Percentiles rank a stretch among this genome's conserved stretches.
phyloP scores from a whole-genome alignment of 2,329 filamentous ascomycete species.

The Paracorniculantispora psalliotae region DNA sequence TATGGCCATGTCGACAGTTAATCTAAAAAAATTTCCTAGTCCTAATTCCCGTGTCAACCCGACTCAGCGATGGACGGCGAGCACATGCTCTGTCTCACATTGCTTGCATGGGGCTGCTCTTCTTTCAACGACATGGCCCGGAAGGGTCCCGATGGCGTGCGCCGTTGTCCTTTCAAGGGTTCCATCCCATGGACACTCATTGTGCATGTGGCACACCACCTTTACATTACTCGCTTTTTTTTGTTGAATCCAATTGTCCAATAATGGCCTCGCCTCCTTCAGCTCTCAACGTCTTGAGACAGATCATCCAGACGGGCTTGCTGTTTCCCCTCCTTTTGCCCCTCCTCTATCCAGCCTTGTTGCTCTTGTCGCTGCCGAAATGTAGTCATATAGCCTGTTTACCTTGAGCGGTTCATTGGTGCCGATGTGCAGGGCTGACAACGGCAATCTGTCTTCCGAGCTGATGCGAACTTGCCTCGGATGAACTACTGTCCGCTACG shows the following conservation, averaged over 20 bases:
- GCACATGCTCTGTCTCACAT: background rate
- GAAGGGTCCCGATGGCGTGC: background rate
- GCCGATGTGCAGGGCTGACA: background rate
- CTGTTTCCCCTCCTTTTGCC: background rate
- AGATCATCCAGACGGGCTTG: background rate
- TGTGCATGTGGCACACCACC: background rate
- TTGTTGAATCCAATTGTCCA: conserved; percentile 1
- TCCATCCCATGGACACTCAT: background rate
- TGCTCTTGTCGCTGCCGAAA: conserved; percentile 2
- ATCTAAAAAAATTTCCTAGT: background rate
- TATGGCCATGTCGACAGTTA: background rate
- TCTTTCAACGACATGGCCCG: background rate
- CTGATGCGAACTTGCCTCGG: background rate
- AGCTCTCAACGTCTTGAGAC: background rate
- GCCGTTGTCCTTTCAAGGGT: background rate
- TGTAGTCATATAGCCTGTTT: conserved; percentile 3
- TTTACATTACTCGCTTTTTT: background rate
- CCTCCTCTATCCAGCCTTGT: background rate
- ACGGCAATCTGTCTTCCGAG: background rate
- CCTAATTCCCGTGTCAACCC: background rate
- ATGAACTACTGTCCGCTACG: background rate
- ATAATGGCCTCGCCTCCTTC: background rate
- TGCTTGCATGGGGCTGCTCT: background rate
- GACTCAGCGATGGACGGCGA: background rate
- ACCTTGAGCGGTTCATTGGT: background rate